Evolutionary conservation across 1,284 basidiomycete genomes (phyloP), one percentile per base, ranked within the genome.

Genomic region (Ustilago nuda): DNA sequence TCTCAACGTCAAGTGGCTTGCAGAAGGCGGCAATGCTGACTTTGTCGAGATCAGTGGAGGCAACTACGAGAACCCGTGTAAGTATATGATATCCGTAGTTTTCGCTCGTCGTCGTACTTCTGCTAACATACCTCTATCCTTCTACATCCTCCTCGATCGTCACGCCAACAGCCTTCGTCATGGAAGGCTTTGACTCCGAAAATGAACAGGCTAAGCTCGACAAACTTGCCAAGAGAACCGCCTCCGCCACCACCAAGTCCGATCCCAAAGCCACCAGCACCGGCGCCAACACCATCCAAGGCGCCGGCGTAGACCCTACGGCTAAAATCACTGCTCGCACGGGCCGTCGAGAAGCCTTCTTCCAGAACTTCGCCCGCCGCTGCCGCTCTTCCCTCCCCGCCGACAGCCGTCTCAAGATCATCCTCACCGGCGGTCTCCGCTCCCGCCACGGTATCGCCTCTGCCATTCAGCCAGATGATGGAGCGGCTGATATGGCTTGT

Each of bases 21-120:
- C 91, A 0, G 85, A 86, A 32, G 92, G 92, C 89, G 88, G 88
- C 0, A 86, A 87, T 12, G 85, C 94, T 1, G 94, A 94, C 85
- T 93, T 94, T 84, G 91, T 95, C 58, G 93, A 95, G 86, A 90
- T 95, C 67, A 93, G 92, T 72, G 94, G 94, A 4, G 94, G 94
- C 2, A 92, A 92, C 82, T 95, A 95, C 79, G 92, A 94, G 83
- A 89, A 89, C 32, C 92, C 92, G 75, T 90, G 92, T 92, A 80
- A 45, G 88, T 61, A 48, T 27, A 4, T 15, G 13, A 27, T 27
- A 27, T 27, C 23, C 3, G 46, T 50, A 7, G 11, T 1, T 15
- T 8, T 33, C n/a, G 13, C 7, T 30, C 50, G 32, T 37, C 9
- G 15, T 30, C 5, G 48, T 33, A 9, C 17, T 3, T 13, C 15